phyloP scores from a whole-genome alignment of 768 basidiomycete genomes.

The Cubamyces sp. region DNA sequence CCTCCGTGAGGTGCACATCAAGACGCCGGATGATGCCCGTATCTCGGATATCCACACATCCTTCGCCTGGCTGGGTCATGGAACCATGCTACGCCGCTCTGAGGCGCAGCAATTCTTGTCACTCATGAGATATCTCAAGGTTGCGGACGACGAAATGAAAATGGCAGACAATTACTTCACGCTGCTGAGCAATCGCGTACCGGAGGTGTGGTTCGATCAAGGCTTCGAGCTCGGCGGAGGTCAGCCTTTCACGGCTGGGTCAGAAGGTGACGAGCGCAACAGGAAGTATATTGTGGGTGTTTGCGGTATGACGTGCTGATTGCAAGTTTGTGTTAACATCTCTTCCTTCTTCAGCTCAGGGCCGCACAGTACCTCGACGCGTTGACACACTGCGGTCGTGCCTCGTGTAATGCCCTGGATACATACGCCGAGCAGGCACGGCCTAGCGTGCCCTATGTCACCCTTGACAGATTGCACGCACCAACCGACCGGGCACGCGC shows the following conservation, averaged over 20 bases:
- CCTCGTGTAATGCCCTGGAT: slow-evolving; percentile 22
- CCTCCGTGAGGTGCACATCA: slow-evolving; percentile 48
- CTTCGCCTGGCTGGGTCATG: slow-evolving; percentile 72
- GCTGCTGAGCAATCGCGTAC: slow-evolving; percentile 55
- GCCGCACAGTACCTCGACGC: slow-evolving; percentile 45
- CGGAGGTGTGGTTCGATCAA: slow-evolving; percentile 68
- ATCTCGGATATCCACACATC: slow-evolving; percentile 49
- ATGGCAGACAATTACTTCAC: slow-evolving; percentile 78
- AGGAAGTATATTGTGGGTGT: slow-evolving; percentile 57
- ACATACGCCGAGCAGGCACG: slow-evolving; percentile 11
- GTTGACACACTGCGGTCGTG: slow-evolving; percentile 23
- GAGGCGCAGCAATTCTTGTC: slow-evolving; percentile 51
- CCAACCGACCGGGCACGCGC: slow-evolving; percentile 22
- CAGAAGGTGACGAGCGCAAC: slow-evolving; percentile 61
- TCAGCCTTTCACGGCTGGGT: slow-evolving; percentile 63
- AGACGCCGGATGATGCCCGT: slow-evolving; percentile 18
- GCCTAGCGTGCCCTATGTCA: slow-evolving; percentile 24
- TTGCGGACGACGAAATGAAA: slow-evolving; percentile 52
- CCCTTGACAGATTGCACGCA: slow-evolving; percentile 10
- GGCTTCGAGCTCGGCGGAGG: slow-evolving; percentile 64
- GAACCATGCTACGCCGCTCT: slow-evolving; percentile 53
- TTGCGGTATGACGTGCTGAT: slow-evolving; percentile 1
- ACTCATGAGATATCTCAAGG: slow-evolving; percentile 48
- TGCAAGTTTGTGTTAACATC: background rate
- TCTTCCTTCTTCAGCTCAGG: slow-evolving; percentile 41